Percentiles rank a stretch among this genome's conserved stretches.
phyloP scores from a whole-genome alignment of 495 filamentous ascomycete species.

The Podospora bellae-mahoneyi region DNA sequence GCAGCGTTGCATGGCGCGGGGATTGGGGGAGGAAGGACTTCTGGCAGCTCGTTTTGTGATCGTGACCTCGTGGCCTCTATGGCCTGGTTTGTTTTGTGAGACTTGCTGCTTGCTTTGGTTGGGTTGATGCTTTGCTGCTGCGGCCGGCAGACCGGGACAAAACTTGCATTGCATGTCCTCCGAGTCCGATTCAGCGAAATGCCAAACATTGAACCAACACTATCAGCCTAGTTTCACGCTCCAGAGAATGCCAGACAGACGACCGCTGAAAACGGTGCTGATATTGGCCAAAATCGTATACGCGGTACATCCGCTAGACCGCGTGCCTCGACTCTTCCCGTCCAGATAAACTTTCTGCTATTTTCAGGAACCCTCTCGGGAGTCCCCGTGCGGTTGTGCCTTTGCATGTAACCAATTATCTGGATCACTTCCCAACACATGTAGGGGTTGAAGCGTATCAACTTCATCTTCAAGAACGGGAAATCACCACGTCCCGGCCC shows the following conservation, averaged over 20 bases:
- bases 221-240: neutral
- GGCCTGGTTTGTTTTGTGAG: neutral
- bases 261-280: neutral
- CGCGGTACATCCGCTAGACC: neutral
- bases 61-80: neutral
- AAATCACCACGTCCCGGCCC: neutral
- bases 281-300: neutral
- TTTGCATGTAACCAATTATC: neutral
- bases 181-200: neutral
- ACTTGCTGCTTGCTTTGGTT: neutral
- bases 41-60: neutral
- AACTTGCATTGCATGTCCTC: neutral
- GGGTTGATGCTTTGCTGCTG: neutral
- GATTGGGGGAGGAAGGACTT: neutral
- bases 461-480: neutral
- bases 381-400: neutral
- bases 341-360: neutral
- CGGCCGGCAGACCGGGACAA: neutral
- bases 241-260: neutral
- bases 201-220: neutral
- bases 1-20: slow-evolving; percentile 2
- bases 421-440: neutral
- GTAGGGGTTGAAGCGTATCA: neutral
- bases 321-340: neutral
- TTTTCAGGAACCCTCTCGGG: neutral